Evolutionary conservation across 2,329 filamentous ascomycete genomes (phyloP).

Genomic region (Aspergillus pseudoglaucus): DNA sequence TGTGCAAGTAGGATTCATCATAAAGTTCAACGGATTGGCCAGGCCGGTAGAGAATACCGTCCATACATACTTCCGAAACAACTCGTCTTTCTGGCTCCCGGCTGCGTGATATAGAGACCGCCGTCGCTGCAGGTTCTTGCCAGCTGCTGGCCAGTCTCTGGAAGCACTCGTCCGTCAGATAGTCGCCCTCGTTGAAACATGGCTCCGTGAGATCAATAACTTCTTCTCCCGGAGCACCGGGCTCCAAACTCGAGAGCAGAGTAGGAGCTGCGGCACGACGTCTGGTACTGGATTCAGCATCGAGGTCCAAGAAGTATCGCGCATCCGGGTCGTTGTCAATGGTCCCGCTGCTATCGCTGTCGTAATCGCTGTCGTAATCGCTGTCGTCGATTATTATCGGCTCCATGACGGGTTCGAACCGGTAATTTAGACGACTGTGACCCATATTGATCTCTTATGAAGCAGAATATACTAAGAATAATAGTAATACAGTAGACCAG

Average conservation of each 20-base stretch:
- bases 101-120: background rate
- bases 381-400: background rate
- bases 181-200: conserved; percentile 16
- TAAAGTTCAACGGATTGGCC: conserved; percentile 32
- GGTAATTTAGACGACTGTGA: background rate
- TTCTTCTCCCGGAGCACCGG: background rate
- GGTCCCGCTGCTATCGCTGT: conserved; percentile 5
- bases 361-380: conserved; percentile 4
- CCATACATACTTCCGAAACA: conserved; percentile 11
- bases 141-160: conserved; percentile 10
- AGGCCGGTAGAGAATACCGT: conserved; percentile 17
- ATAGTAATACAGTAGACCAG: no score
- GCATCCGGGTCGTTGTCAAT: conserved; percentile 11
- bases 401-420: background rate
- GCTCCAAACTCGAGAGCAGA: background rate
- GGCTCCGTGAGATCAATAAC: conserved; percentile 10
- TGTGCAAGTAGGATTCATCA: conserved; percentile 36
- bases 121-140: background rate
- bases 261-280: background rate
- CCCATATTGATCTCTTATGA: no score
- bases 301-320: conserved; percentile 4
- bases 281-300: background rate
- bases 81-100: conserved; percentile 2
- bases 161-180: conserved; percentile 20
- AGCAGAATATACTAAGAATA: no score